A percentile compares a stretch with the other conserved stretches of the same genome.
Evolutionary conservation across 148 eudicot species (phyloP).

Genomic region (Fagopyrum homotropicum): DNA sequence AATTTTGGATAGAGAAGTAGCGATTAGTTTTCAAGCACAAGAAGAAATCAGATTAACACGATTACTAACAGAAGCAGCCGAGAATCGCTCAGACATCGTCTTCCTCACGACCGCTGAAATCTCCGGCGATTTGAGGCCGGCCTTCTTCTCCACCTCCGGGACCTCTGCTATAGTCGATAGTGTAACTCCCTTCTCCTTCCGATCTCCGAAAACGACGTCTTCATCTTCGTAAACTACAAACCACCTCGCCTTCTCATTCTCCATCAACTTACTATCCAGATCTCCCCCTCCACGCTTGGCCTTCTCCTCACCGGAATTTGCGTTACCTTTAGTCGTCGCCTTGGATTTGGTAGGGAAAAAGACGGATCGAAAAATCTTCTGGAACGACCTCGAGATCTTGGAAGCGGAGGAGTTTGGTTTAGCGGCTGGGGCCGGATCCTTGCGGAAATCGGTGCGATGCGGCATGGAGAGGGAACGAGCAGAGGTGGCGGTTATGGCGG

Average conservation of each 20-base stretch:
- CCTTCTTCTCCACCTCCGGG: conserved; percentile 8
- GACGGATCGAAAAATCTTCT: conserved; percentile 52
- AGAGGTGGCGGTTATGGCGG: conserved; percentile 47
- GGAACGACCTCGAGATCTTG: conserved; percentile 54
- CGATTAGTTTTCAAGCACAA: neutral
- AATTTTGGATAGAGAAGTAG: neutral
- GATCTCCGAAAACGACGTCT: conserved; percentile 7
- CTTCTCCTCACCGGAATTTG: neutral
- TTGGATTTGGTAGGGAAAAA: conserved; percentile 27
- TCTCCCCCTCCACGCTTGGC: neutral
- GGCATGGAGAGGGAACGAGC: conserved; percentile 74
- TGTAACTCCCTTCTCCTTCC: conserved; percentile 5
- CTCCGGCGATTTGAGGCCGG: conserved; percentile 5
- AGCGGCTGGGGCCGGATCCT: conserved; percentile 15
- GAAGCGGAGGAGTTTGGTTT: conserved; percentile 19
- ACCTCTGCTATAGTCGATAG: conserved; percentile 1
- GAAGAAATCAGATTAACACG: neutral
- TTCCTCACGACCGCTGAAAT: neutral
- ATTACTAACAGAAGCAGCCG: conserved; percentile 6
- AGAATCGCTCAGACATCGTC: conserved; percentile 7
- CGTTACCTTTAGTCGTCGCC: neutral
- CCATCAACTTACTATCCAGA: neutral
- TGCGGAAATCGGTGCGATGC: conserved; percentile 37
- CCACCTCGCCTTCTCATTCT: conserved; percentile 8
- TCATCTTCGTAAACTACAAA: conserved; percentile 8